These are phyloP conservation scores for Corymbia maculata DNA, from an alignment of 345 rosid species.

Conservation along the genomic window DNA sequence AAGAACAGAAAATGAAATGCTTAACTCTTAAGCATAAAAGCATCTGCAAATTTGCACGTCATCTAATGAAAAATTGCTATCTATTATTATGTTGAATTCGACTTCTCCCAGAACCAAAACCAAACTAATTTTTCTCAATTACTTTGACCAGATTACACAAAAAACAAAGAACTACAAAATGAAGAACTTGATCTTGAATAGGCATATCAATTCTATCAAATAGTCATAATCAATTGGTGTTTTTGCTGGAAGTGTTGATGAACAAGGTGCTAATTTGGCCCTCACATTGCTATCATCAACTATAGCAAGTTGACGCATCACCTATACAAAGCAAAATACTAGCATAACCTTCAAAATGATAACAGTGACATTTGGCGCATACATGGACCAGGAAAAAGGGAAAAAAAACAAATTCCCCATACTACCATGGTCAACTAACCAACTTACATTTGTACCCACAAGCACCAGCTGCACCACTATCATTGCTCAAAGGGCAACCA, in stretches of 20 bases:
- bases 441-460: background rate
- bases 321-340: background rate
- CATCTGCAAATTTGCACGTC: too few relatives aligned
- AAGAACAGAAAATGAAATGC: too few relatives aligned
- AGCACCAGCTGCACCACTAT: background rate
- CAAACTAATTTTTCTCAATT: background rate
- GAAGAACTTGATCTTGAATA: background rate
- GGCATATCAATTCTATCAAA: background rate
- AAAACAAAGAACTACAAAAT: background rate
- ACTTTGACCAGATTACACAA: background rate
- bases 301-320: background rate
- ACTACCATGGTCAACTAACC: background rate
- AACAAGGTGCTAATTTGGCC: background rate
- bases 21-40: too few relatives aligned
- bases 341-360: background rate
- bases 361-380: background rate
- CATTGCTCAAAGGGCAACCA: background rate
- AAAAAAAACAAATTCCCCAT: background rate
- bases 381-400: background rate
- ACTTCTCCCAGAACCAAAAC: background rate
- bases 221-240: background rate
- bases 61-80: too few relatives aligned
- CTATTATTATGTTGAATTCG: background rate
- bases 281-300: background rate
- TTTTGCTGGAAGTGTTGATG: background rate